Conservation (phyloP, 176 grass and related monocot genomes). For the Musa troglodytarum region DNA sequence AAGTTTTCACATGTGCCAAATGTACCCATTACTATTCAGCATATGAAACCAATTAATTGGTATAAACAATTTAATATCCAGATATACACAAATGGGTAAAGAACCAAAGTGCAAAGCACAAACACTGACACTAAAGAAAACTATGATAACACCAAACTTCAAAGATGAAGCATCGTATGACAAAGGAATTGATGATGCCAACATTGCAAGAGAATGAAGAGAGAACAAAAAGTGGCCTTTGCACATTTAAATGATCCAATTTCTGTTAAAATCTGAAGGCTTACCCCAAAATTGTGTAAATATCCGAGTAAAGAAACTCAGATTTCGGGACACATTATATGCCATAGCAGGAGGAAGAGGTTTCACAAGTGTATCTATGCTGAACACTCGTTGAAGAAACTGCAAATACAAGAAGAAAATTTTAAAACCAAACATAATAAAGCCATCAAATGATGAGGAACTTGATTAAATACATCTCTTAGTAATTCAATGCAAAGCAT, state of each 20-base stretch:
- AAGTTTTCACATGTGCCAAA: not conserved
- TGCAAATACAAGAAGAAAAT: slow-evolving; percentile 32
- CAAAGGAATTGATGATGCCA: not conserved
- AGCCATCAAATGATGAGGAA: not conserved
- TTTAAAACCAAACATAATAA: not conserved
- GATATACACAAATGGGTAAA: not conserved
- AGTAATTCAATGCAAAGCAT: slow-evolving; percentile 12
- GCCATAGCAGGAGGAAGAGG: slow-evolving; percentile 90
- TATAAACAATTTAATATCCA: not conserved
- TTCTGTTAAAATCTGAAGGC: slow-evolving; percentile 20
- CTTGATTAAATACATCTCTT: not conserved
- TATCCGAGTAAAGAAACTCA: slow-evolving; percentile 81
- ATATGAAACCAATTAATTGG: not conserved
- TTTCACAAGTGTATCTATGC: slow-evolving; percentile 84
- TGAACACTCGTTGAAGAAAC: slow-evolving; percentile 84
- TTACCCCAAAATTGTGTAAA: slow-evolving; percentile 99
- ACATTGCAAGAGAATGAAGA: not conserved
- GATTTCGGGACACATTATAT: slow-evolving; percentile 74
- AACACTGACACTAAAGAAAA: not conserved
- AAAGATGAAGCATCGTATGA: slow-evolving; percentile 2
- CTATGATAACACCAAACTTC: not conserved
- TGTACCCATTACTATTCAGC: not conserved
- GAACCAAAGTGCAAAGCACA: not conserved
- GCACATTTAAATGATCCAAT: slow-evolving; percentile 14
- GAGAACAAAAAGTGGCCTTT: not conserved